These are phyloP conservation scores for Gracilaria vermiculophylla DNA, from an alignment of 23 red algal genomes.

Conservation along the genomic window DNA sequence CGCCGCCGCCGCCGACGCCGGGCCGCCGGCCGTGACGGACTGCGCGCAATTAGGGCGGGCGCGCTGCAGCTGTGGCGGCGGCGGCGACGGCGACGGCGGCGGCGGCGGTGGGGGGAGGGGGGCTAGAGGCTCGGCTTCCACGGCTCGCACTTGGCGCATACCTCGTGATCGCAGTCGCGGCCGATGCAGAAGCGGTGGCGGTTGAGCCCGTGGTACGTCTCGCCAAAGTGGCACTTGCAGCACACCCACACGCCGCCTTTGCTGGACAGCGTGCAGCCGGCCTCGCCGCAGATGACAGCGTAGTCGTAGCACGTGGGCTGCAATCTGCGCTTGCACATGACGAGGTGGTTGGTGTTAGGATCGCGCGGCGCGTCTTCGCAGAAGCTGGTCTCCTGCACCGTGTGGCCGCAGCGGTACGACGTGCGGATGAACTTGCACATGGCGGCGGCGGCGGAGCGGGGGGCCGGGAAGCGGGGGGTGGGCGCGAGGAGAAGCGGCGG, in stretches of 20 bases:
- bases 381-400: not conserved
- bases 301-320: not conserved
- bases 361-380: not conserved
- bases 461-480: not conserved
- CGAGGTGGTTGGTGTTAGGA: not conserved
- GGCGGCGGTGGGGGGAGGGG: not conserved
- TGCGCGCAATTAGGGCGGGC: no score
- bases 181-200: not conserved
- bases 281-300: not conserved
- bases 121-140: not conserved
- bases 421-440: not conserved
- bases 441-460: not conserved
- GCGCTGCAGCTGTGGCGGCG: no score
- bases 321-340: not conserved
- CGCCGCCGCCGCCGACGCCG: no score
- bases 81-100: not conserved
- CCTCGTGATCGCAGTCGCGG: constrained; percentile 4
- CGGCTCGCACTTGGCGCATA: not conserved
- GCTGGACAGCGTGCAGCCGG: not conserved
- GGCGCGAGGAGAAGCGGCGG: no score
- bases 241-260: constrained; percentile 10
- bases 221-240: constrained; percentile 10
- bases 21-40: no score
- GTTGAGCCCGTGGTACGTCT: not conserved
- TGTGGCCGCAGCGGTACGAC: not conserved